A percentile compares a stretch with the other conserved stretches of the same genome.
phyloP scores from a whole-genome alignment of 2,329 filamentous ascomycete species.

The Trichoderma simmonsii region DNA sequence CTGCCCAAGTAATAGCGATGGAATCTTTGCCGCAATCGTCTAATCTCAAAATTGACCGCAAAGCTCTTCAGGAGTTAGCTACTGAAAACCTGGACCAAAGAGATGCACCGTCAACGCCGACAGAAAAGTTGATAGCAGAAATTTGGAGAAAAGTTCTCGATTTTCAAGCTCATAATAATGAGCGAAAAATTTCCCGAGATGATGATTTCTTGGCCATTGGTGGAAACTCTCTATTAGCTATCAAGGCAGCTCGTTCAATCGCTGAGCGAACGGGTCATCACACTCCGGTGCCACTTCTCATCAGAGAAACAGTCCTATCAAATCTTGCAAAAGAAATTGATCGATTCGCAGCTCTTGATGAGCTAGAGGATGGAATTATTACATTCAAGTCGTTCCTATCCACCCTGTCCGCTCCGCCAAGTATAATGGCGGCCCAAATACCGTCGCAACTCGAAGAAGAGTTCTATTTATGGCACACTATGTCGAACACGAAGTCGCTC shows the following conservation, averaged over 20 bases:
- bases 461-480: not conserved
- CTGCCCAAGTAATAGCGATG: not conserved
- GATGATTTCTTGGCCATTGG: conserved; percentile 3
- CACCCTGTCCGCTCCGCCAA: not conserved
- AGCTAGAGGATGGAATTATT: not conserved
- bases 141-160: not conserved
- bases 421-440: not conserved
- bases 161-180: not conserved
- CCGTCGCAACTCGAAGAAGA: not conserved
- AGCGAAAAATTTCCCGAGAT: not conserved
- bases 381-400: not conserved
- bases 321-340: not conserved
- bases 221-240: not conserved
- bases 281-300: not conserved
- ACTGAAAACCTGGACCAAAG: not conserved
- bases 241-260: not conserved
- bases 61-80: not conserved
- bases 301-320: not conserved
- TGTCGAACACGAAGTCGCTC: not conserved
- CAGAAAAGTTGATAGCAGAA: not conserved
- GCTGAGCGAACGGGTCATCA: not conserved
- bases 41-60: not conserved
- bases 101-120: not conserved
- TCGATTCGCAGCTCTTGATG: not conserved
- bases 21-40: not conserved